A percentile compares a stretch with the other conserved stretches of the same genome.
Conservation (phyloP, 805 yeast species). For the Kuraishia hungarica region DNA sequence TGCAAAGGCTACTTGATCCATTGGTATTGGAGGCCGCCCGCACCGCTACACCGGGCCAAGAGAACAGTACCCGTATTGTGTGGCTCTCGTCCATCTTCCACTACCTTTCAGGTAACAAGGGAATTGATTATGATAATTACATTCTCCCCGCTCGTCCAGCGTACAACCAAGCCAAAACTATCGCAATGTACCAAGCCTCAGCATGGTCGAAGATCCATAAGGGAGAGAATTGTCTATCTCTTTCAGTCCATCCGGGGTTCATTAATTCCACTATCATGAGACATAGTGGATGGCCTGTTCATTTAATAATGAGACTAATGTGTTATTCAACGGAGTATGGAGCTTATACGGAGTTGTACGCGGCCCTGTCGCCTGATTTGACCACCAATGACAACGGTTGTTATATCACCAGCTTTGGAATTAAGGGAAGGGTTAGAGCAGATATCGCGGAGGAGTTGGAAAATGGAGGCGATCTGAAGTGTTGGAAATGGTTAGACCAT, state of each 20-base stretch:
- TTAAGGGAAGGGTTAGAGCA: background rate
- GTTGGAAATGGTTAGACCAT: background rate
- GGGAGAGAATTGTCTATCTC: constrained; percentile 4
- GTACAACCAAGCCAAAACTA: constrained; percentile 3
- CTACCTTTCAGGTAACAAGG: constrained; percentile 14
- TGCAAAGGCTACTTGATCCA: constrained; percentile 30
- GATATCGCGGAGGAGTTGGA: background rate
- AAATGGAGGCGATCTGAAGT: background rate
- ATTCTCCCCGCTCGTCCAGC: background rate
- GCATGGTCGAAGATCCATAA: constrained; percentile 5
- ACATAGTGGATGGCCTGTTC: background rate
- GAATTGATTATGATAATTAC: constrained; percentile 5
- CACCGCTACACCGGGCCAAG: constrained; percentile 8
- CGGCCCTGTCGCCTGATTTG: constrained; percentile 26
- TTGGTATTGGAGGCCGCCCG: constrained; percentile 25
- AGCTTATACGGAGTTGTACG: constrained; percentile 29
- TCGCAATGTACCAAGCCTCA: background rate
- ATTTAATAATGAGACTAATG: background rate
- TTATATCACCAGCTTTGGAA: constrained; percentile 16
- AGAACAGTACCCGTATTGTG: constrained; percentile 27
- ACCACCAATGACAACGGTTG: constrained; percentile 18
- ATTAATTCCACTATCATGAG: background rate
- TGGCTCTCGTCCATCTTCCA: constrained; percentile 37
- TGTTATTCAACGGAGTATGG: constrained; percentile 19
- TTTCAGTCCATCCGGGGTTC: constrained; percentile 6